phyloP scores from a whole-genome alignment of 306 rosid genomes.

The Cicer judaicum region DNA sequence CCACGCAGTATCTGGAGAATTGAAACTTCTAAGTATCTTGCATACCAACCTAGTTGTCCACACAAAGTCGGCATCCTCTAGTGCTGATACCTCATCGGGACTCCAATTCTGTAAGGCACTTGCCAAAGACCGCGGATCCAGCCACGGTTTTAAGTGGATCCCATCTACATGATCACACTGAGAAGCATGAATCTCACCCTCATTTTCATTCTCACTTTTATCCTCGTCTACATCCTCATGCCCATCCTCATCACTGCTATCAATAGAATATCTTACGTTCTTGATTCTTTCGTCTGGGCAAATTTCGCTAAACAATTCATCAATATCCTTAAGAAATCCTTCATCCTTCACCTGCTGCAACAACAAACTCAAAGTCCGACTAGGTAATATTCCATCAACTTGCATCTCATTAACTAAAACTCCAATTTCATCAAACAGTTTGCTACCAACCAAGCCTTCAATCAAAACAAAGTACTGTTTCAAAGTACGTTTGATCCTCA shows the following conservation, averaged over 20 bases:
- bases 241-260: conserved; percentile 51
- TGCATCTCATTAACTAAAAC: conserved; percentile 67
- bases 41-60: conserved; percentile 82
- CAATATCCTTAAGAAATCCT: conserved; percentile 57
- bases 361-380: conserved; percentile 56
- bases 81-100: conserved; percentile 64
- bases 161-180: conserved; percentile 42
- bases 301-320: conserved; percentile 56
- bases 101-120: conserved; percentile 71
- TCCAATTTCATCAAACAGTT: conserved; percentile 58
- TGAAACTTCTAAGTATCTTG: conserved; percentile 73
- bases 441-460: conserved; percentile 53
- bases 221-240: conserved; percentile 45
- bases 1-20: conserved; percentile 77
- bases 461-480: conserved; percentile 60
- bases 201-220: conserved; percentile 40
- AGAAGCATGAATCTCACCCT: conserved; percentile 4
- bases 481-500: conserved; percentile 76
- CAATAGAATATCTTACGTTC: conserved; percentile 53
- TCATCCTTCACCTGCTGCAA: conserved; percentile 59
- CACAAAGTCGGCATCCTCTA: conserved; percentile 70
- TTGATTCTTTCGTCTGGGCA: conserved; percentile 59
- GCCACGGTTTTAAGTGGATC: conserved; percentile 70
- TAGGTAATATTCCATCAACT: conserved; percentile 74
- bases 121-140: conserved; percentile 79